A percentile compares a stretch with the other conserved stretches of the same genome.
Evolutionary conservation across 306 rosid species (phyloP).

Genomic region (Fragaria nilgerrensis): DNA sequence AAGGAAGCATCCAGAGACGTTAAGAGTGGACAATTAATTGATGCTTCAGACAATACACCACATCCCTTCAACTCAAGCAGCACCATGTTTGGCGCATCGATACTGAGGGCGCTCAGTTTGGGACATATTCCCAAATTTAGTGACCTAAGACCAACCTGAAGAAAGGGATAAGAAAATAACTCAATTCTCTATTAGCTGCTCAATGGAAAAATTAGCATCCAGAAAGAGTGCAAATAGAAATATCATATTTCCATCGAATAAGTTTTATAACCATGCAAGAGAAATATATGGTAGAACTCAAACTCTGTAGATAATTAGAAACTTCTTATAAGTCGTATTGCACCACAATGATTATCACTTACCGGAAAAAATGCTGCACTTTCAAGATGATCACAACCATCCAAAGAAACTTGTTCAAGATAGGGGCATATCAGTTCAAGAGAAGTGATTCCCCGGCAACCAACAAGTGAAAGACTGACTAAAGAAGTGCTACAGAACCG

Average conservation of each 20-base stretch:
- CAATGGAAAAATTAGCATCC: not conserved
- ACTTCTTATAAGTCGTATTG: not conserved
- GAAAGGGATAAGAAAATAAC: slow-evolving; percentile 14
- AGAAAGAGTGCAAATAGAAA: not conserved
- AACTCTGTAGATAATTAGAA: not conserved
- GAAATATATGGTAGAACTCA: not conserved
- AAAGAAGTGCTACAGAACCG: slow-evolving; percentile 74
- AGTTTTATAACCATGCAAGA: not conserved
- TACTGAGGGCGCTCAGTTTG: slow-evolving; percentile 62
- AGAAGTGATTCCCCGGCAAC: slow-evolving; percentile 77
- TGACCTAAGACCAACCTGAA: slow-evolving; percentile 87
- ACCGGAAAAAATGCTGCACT: slow-evolving; percentile 87
- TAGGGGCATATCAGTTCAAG: slow-evolving; percentile 78
- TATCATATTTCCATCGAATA: not conserved
- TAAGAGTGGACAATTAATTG: slow-evolving; percentile 84
- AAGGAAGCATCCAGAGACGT: slow-evolving; percentile 94
- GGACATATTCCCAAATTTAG: slow-evolving; percentile 98
- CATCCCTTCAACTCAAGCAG: slow-evolving; percentile 96
- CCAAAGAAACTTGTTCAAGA: slow-evolving; percentile 88
- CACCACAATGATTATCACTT: slow-evolving; percentile 35
- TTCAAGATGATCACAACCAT: slow-evolving; percentile 95
- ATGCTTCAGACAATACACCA: slow-evolving; percentile 86
- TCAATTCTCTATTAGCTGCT: not conserved
- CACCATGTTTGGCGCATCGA: slow-evolving; percentile 76
- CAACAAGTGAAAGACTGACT: slow-evolving; percentile 82